A percentile compares a stretch with the other conserved stretches of the same genome.
Evolutionary conservation across 208 protist genomes (phyloP).

Genomic region (Leptomonas pyrrhocoris): DNA sequence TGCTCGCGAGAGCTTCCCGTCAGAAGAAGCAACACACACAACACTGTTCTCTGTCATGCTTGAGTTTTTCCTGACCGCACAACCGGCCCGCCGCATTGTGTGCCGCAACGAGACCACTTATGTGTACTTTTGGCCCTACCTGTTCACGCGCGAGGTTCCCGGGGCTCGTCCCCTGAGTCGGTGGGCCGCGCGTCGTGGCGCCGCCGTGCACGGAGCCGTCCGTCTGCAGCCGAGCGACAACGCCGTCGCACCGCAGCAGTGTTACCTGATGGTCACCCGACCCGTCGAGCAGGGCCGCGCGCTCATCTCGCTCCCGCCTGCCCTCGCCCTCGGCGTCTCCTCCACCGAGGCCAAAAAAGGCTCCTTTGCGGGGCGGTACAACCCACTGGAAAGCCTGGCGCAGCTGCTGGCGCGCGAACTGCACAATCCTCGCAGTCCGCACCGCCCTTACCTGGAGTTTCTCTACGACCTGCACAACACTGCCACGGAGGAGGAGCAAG

Average conservation of each 20-base stretch:
- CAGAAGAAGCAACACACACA: no score
- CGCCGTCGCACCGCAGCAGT: conserved; percentile 17
- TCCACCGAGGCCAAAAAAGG: conserved; percentile 9
- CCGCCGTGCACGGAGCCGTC: conserved; percentile 65
- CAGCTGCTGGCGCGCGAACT: conserved; percentile 70
- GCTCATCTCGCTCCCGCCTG: conserved; percentile 67
- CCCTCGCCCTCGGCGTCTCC: conserved; percentile 40
- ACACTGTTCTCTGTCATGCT: conserved; percentile 32
- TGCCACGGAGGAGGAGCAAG: conserved; percentile 46
- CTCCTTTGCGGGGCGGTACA: conserved; percentile 39
- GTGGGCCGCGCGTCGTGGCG: conserved; percentile 72
- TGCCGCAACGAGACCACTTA: conserved; percentile 72
- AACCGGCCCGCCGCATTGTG: conserved; percentile 50
- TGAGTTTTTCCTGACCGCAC: conserved; percentile 43
- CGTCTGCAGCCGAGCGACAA: conserved; percentile 37
- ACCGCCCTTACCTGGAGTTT: conserved; percentile 80
- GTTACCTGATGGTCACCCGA: conserved; percentile 50
- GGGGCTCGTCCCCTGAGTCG: conserved; percentile 62
- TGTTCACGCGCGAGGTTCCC: conserved; percentile 61
- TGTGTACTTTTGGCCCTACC: conserved; percentile 72
- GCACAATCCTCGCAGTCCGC: conserved; percentile 60
- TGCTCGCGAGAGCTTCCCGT: no score
- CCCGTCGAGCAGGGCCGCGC: conserved; percentile 37
- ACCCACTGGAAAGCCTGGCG: conserved; percentile 48
- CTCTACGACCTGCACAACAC: conserved; percentile 85